Conservation (phyloP, 1,284 basidiomycete genomes). For the Peniophora sp. region DNA sequence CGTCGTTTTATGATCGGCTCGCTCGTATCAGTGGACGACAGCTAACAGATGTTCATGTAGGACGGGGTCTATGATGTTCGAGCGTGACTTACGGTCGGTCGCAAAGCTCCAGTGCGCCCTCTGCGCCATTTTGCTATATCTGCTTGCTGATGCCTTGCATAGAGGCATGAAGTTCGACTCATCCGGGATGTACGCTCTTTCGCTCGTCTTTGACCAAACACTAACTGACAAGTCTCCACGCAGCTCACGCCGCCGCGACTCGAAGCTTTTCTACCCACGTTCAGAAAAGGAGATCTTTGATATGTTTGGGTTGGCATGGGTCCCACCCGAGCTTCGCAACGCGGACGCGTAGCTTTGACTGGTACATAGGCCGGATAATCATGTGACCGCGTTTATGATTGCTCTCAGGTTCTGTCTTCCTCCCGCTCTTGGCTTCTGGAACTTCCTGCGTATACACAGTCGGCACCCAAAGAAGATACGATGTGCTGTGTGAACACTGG, state of each 20-base stretch:
- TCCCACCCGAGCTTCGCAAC: conserved; percentile 63
- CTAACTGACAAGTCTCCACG: conserved; percentile 1
- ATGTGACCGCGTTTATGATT: too few relatives aligned
- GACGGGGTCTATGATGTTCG: conserved; percentile 77
- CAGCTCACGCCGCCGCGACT: conserved; percentile 59
- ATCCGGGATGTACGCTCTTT: conserved; percentile 53
- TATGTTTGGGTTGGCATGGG: conserved; percentile 57
- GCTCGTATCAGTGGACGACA: not conserved
- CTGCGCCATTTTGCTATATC: not conserved
- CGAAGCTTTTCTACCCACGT: conserved; percentile 46
- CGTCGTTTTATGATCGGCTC: conserved; percentile 12
- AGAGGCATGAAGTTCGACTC: conserved; percentile 78
- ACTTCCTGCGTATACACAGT: too few relatives aligned
- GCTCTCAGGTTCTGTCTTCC: too few relatives aligned
- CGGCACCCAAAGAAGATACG: too few relatives aligned
- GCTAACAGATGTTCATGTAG: conserved; percentile 26
- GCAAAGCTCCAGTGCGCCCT: conserved; percentile 49
- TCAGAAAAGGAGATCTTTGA: conserved; percentile 67
- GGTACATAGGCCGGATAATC: too few relatives aligned
- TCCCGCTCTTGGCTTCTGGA: too few relatives aligned
- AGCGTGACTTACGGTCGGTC: conserved; percentile 69
- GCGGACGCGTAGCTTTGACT: conserved; percentile 37
- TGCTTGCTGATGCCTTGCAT: conserved; percentile 1
- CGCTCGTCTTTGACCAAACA: not conserved
- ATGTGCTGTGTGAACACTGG: too few relatives aligned